Base-by-base conservation (phyloP, 1,284 basidiomycete species). In the Baeospora myosura region DNA sequence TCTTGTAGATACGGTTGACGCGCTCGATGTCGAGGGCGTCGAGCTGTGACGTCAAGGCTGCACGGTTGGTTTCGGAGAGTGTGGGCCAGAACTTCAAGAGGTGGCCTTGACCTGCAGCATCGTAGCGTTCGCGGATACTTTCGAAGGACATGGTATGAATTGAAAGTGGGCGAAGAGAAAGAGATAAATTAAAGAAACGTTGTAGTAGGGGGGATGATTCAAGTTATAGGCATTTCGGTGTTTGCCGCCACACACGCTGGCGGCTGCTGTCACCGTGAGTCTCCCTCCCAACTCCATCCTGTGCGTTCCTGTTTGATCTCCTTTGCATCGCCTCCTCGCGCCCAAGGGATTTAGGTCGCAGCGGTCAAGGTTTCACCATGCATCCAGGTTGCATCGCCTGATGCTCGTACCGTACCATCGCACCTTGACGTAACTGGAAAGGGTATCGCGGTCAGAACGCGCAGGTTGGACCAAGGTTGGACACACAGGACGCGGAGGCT, bases 1-100 rank as follows among this genome's bases (percentile, higher is more conserved):
- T 86, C 41, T 73, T 57, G 75, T 82, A 95, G 52, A 97, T 81
- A 50, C 78, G 76, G 70, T 98, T 98, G 49, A 98, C 89, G 52
- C 93, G 88, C 48, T 83, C 74, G 49, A 96, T 84, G 61, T 98
- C 85, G 58, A 98, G 83, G 8, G 70, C 65, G 31, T 78, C 71
- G 54, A 98, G 84, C 66, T 98, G 95, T 30, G 65, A 56, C 42
- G 77, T 63, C 36, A 98, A 74, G 10, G 72, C 54, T 5, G 63
- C 59, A 55, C 83, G 88, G 56, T 95, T 81, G 5, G 68, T 44
- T 5, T 77, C 64, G 34, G 78, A 66, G 47, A 98, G 81, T 40
- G 72, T 66, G 48, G 81, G 70, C 83, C 83, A 97, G 72, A 94
- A 96, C 26, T 80, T 70, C 61, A 98, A 78, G 56, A 98, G 77